Percentiles rank a stretch among this genome's conserved stretches.
Conservation (phyloP, 805 yeast species). For the Torulaspora microellipsoides region DNA sequence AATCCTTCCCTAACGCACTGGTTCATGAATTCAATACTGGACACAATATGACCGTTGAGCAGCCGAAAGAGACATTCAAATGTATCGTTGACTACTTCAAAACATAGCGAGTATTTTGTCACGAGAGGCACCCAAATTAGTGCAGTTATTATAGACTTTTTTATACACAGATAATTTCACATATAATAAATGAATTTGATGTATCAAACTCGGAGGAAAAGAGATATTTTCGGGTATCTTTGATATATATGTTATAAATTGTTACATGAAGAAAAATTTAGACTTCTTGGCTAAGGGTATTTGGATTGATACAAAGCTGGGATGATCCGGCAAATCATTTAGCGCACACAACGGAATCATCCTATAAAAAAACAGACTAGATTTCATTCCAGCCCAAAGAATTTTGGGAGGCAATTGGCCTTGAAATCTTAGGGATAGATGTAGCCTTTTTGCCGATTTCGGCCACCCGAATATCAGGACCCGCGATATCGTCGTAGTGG, state of each 20-base stretch:
- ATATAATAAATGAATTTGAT: too few relatives aligned
- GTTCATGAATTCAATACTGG: conserved; percentile 30
- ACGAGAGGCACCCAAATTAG: not conserved
- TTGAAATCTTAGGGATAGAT: conserved; percentile 48
- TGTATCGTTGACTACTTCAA: conserved; percentile 21
- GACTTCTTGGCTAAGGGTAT: not conserved
- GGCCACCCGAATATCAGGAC: conserved; percentile 13
- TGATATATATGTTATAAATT: conserved; percentile 2
- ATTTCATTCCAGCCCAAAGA: conserved; percentile 62
- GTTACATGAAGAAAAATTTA: conserved; percentile 7
- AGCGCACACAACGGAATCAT: not conserved
- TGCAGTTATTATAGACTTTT: too few relatives aligned
- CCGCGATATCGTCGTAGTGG: conserved; percentile 18
- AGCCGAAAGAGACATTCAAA: conserved; percentile 19
- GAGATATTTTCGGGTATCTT: too few relatives aligned
- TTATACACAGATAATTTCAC: too few relatives aligned
- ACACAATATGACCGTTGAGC: conserved; percentile 30
- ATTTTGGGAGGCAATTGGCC: conserved; percentile 65
- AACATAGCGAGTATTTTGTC: not conserved
- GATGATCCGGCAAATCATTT: too few relatives aligned
- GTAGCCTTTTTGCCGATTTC: conserved; percentile 7
- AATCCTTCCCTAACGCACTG: conserved; percentile 24
- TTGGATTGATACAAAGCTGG: conserved; percentile 1
- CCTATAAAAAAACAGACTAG: conserved; percentile 12
- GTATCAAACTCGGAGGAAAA: too few relatives aligned